These are phyloP conservation scores for Kwoniella shandongensis DNA, from an alignment of 768 basidiomycete species.

Conservation along the genomic window DNA sequence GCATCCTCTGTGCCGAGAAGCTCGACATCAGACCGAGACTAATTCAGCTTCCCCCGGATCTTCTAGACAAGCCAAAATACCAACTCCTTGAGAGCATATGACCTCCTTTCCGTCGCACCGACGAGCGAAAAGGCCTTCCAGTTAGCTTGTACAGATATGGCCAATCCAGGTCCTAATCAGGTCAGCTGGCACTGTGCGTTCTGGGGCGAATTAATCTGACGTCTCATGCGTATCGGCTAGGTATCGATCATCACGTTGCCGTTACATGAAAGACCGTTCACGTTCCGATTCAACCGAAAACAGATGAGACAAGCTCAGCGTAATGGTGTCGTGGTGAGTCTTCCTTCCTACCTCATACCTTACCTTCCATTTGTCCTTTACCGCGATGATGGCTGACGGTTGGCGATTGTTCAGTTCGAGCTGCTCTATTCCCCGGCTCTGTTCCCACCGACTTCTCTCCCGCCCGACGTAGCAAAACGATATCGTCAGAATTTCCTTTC, in stretches of 20 bases:
- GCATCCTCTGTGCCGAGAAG: no score
- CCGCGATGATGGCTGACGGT: no score
- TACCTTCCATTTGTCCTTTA: slow-evolving; percentile 1
- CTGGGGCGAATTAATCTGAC: no score
- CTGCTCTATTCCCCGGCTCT: slow-evolving; percentile 47
- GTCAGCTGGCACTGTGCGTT: no score
- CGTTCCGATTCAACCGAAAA: slow-evolving; percentile 43
- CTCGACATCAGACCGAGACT: no score
- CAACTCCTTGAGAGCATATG: slow-evolving; percentile 34
- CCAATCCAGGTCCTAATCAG: slow-evolving; percentile 49
- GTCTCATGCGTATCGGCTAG: slow-evolving; percentile 15
- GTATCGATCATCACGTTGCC: slow-evolving; percentile 51
- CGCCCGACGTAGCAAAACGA: slow-evolving; percentile 23
- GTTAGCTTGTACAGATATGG: slow-evolving; percentile 47
- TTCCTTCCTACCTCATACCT: background rate
- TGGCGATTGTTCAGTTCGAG: slow-evolving; percentile 46
- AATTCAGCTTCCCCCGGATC: background rate
- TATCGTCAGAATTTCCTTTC: slow-evolving; percentile 51
- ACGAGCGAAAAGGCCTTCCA: slow-evolving; percentile 47
- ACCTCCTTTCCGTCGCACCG: slow-evolving; percentile 47
- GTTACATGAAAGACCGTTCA: slow-evolving; percentile 45
- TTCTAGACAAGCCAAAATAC: slow-evolving; percentile 39
- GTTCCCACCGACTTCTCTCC: slow-evolving; percentile 30
- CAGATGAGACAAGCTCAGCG: slow-evolving; percentile 46
- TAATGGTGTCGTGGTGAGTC: slow-evolving; percentile 44